Base-by-base conservation (phyloP, 2,329 filamentous ascomycete genomes). In the Beauveria australis region DNA sequence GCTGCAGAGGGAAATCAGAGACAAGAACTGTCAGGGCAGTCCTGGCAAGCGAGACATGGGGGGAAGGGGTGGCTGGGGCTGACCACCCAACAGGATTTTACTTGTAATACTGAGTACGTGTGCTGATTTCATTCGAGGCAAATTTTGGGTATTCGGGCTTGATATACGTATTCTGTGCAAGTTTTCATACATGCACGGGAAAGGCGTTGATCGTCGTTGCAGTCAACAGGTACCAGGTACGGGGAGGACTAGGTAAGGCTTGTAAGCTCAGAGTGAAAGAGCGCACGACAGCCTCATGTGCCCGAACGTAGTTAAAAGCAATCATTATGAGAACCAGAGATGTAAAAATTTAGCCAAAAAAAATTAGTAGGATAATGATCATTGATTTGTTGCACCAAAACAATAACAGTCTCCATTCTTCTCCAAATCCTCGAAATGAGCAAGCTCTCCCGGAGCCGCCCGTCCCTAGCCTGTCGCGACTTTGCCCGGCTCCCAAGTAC, bases 401-500 rank as follows among this genome's bases (percentile, higher is more conserved):
- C 6, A 49, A 46, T 37, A 33, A 37, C 26, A 24, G n/a, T n/a
- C 37, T 53, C 56, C 56, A 59, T 12, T 43, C 46, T 59, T 59
- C 48, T 53, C 48, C 56, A 52, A 58, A 46, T 46, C 10, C n/a
- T 49, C 12, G 46, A 44, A 51, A 59, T 58, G 9, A 41, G 19
- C 44, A n/a, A n/a, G 18, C 14, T 56, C 41, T 59, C 48, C 56
- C 56, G 56, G 56, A 59, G 56, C 56, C 56, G 56, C 56, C 56
- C 56, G 56, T 59, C 37, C 8, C 22, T 5, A 44, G 12, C 24
- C 18, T 26, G 56, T 59, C 48, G 56, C 56, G 56, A 59, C 24
- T 59, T 59, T 59, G 47, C 56, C 56, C 56, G 56, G 40, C 28
- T 22, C 33, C 37, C 49, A 7, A 14, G 9, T 37, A 10, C 16